Percentiles rank a stretch among this genome's conserved stretches.
These are phyloP conservation scores for Diphasiastrum complanatum DNA, from an alignment of 83 land plant species.

Conservation along the genomic window DNA sequence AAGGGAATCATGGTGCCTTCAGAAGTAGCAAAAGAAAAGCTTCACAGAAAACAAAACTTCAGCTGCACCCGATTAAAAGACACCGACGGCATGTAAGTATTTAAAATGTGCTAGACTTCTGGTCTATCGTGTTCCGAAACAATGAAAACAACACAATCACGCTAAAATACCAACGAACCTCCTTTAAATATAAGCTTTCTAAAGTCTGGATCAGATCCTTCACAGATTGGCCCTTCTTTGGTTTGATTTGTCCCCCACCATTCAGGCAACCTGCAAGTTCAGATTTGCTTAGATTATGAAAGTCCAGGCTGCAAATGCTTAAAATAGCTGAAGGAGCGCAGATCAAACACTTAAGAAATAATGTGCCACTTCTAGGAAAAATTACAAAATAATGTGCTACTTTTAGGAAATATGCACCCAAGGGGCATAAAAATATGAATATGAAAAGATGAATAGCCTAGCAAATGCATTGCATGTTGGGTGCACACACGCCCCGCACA, in stretches of 20 bases:
- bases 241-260: conserved; percentile 97
- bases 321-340: too few relatives aligned
- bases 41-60: neutral
- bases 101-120: neutral
- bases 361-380: too few relatives aligned
- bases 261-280: conserved; percentile 63
- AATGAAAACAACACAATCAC: conserved; percentile 1
- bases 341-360: too few relatives aligned
- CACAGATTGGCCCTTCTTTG: conserved; percentile 70
- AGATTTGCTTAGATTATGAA: neutral
- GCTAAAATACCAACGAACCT: conserved; percentile 29
- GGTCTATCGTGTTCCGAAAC: neutral
- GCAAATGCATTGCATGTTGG: too few relatives aligned
- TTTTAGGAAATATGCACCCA: too few relatives aligned
- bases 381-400: too few relatives aligned
- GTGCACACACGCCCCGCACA: too few relatives aligned
- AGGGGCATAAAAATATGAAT: too few relatives aligned
- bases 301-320: too few relatives aligned
- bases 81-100: neutral
- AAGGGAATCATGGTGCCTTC: neutral
- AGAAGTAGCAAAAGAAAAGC: neutral
- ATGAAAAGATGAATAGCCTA: too few relatives aligned
- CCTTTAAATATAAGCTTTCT: conserved; percentile 59
- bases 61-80: neutral
- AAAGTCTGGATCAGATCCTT: conserved; percentile 68